Conservation (phyloP, 1,139 yeast genomes). For the Kurtzmaniella quercitrusa region DNA sequence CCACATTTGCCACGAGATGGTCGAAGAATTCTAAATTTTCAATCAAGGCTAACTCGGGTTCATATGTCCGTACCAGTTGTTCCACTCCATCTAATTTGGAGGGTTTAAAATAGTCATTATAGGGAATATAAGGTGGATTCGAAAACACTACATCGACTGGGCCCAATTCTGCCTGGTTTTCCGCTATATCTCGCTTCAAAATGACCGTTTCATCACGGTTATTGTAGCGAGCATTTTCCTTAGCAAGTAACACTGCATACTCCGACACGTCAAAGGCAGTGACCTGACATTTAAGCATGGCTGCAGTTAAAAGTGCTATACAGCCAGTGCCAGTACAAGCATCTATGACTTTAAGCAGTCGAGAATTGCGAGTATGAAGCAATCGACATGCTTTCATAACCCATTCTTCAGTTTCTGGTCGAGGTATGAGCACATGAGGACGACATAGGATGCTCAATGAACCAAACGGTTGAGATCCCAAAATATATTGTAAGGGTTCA, state of each 20-base stretch:
- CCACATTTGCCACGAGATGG: conserved; percentile 45
- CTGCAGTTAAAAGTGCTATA: conserved; percentile 52
- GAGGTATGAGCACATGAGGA: conserved; percentile 73
- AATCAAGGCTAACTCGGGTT: conserved; percentile 71
- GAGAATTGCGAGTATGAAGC: background rate
- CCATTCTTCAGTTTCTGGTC: conserved; percentile 98
- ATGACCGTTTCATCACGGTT: background rate
- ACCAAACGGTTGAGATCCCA: conserved; percentile 89
- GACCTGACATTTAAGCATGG: conserved; percentile 20
- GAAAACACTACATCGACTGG: conserved; percentile 56
- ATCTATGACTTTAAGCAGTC: conserved; percentile 46
- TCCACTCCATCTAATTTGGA: conserved; percentile 37
- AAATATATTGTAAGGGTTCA: conserved; percentile 76
- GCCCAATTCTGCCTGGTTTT: background rate
- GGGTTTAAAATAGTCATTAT: conserved; percentile 30
- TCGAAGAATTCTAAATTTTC: conserved; percentile 73
- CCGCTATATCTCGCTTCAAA: conserved; percentile 1
- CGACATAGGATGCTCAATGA: conserved; percentile 53
- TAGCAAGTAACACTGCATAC: conserved; percentile 49
- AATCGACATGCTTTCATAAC: conserved; percentile 22
- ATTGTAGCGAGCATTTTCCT: conserved; percentile 31
- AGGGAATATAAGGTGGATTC: conserved; percentile 87
- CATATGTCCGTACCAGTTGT: conserved; percentile 62
- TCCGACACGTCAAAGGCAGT: conserved; percentile 52
- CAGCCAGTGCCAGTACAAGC: conserved; percentile 93